phyloP scores from a whole-genome alignment of 306 rosid genomes.

The Fagus crenata region DNA sequence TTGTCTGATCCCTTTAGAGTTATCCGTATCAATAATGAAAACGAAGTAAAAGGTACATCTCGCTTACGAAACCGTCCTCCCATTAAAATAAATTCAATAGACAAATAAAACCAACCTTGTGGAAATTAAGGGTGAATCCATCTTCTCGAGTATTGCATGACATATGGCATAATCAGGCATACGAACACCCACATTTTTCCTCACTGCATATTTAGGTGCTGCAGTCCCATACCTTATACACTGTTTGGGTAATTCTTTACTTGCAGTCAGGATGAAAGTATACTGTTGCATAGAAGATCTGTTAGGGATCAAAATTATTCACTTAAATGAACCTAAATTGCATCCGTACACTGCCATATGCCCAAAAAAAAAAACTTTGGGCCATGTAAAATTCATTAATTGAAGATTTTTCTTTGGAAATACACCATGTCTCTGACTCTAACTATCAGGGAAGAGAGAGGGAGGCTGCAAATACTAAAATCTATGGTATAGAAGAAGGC shows the following conservation, averaged over 20 bases:
- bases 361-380: not conserved
- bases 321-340: slow-evolving; percentile 4
- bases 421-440: not conserved
- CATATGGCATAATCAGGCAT: slow-evolving; percentile 86
- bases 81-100: slow-evolving; percentile 1
- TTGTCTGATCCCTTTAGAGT: not conserved
- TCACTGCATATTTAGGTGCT: slow-evolving; percentile 59
- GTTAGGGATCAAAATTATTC: slow-evolving; percentile 29
- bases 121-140: slow-evolving; percentile 81
- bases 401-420: not conserved
- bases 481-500: not conserved
- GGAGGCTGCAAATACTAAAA: not conserved
- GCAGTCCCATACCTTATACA: slow-evolving; percentile 77
- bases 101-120: slow-evolving; percentile 58
- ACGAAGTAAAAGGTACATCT: slow-evolving; percentile 4
- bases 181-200: slow-evolving; percentile 88
- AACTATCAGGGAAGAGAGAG: not conserved
- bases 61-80: slow-evolving; percentile 4
- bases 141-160: slow-evolving; percentile 74
- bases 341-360: not conserved
- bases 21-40: slow-evolving; percentile 4
- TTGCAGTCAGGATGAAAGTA: slow-evolving; percentile 89
- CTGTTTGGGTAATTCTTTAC: slow-evolving; percentile 84
- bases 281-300: slow-evolving; percentile 57
- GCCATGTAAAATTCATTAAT: slow-evolving; percentile 9